Base-by-base conservation (phyloP, 345 rosid genomes). In the Murraya koenigii region DNA sequence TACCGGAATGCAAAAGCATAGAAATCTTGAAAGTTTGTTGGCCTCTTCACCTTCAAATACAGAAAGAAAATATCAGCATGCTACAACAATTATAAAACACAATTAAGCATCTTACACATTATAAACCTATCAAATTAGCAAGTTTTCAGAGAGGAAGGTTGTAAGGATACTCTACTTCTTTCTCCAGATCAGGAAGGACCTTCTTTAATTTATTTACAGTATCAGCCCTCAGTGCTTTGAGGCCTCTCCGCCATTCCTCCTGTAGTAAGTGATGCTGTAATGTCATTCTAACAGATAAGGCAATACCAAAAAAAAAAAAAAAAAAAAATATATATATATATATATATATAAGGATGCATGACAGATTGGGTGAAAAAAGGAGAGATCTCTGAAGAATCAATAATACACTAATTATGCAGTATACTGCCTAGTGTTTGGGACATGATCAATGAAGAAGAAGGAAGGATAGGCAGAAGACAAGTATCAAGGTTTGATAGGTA, bases 181-280 rank as follows among this genome's bases (percentile, higher is more conserved):
- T 92, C 86, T 96, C 97, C 66, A 96, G 86, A 72, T 87, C 88
- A 3, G 94, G 88, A 38, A 96, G 92, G 38, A 92, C 87, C 84
- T 92, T 91, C 84, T 87, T 90, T 77, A 96, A 74, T 84, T 96
- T 92, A 78, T 61, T 87, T 58, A 94, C 65, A 28, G 88, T 88
- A 79, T 92, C 92, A 67, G 86, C 93, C 80, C 89, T 89, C 77
- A 92, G 83, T 59, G 90, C 88, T 82, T 89, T 92, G 39, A 96
- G 75, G 71, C 97, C 98, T 79, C 92, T 84, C 81, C 88, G 87
- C 97, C 98, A 94, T 84, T 96, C 99, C 77, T 92, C 98, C 99
- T 96, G 78, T 72, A 55, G 83, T 59, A 66, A 23, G 25, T 38
- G 56, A 25, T 22, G 66, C 23, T 36, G 26, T 38, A 44, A 49